Percentiles rank a stretch among this genome's conserved stretches.
Evolutionary conservation across 164 flowering plant genomes (phyloP).

Genomic region (Brasenia schreberi): DNA sequence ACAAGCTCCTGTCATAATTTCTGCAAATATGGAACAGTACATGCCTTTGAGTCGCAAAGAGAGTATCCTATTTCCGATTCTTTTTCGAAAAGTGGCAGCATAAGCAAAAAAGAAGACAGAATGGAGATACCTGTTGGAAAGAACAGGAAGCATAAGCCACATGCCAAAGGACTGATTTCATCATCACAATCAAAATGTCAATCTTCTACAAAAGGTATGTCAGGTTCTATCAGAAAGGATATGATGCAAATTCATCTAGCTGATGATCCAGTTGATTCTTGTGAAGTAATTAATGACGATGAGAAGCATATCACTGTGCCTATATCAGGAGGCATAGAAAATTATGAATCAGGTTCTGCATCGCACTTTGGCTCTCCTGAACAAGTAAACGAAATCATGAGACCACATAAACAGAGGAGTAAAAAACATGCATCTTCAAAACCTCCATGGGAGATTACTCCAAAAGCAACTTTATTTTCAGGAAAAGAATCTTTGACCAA

Average conservation of each 20-base stretch:
- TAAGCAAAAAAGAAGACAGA: constrained; percentile 5
- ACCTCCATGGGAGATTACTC: neutral
- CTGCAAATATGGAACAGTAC: constrained; percentile 68
- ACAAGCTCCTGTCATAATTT: constrained; percentile 90
- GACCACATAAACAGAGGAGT: neutral
- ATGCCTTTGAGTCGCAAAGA: constrained; percentile 28
- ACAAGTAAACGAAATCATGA: neutral
- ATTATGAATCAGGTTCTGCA: neutral
- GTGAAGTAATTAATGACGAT: neutral
- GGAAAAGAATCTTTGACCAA: neutral
- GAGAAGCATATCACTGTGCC: neutral
- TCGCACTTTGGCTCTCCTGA: neutral
- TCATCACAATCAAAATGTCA: neutral
- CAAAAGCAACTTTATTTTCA: neutral
- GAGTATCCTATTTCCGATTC: constrained; percentile 19
- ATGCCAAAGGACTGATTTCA: constrained; percentile 13
- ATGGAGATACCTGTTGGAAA: constrained; percentile 7
- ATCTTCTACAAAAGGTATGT: neutral
- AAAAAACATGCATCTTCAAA: neutral
- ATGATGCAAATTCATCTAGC: neutral
- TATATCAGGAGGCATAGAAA: neutral
- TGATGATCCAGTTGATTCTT: neutral
- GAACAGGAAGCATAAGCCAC: constrained; percentile 6
- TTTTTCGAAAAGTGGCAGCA: constrained; percentile 1
- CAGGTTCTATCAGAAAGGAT: neutral